Conservation (phyloP, 2,329 filamentous ascomycete genomes). For the Metarhizium humberi region DNA sequence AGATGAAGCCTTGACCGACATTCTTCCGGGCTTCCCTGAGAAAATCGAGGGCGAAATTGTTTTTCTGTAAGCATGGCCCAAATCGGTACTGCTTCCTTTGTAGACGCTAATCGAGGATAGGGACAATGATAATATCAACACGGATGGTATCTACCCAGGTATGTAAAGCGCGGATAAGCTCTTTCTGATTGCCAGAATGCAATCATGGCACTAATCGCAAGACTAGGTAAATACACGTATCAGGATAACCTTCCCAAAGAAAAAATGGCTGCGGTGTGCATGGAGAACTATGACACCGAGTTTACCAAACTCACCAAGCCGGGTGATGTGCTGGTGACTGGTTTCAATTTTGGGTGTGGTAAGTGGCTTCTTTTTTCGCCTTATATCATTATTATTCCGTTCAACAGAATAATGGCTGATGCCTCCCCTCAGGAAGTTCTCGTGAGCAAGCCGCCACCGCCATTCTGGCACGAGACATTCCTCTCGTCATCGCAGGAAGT, state of each 20-base stretch:
- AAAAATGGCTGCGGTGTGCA: conserved; percentile 81
- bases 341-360: conserved; percentile 85
- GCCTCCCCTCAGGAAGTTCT: conserved; percentile 32
- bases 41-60: conserved; percentile 78
- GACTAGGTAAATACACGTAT: conserved; percentile 65
- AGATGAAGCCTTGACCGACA: background rate
- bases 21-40: conserved; percentile 68
- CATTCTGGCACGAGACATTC: background rate
- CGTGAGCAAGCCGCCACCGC: background rate
- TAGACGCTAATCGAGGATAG: background rate
- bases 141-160: conserved; percentile 85
- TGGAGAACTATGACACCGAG: conserved; percentile 81
- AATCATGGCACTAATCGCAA: no score
- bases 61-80: conserved; percentile 38
- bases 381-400: no score
- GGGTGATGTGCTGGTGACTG: conserved; percentile 74
- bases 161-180: no score
- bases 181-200: no score
- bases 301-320: conserved; percentile 56
- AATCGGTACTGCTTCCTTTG: no score
- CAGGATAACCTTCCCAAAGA: conserved; percentile 70
- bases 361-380: no score
- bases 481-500: conserved; percentile 66
- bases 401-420: no score
- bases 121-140: conserved; percentile 76